phyloP scores from a whole-genome alignment of 2,329 filamentous ascomycete species.

The Lasiodiplodia citricola region DNA sequence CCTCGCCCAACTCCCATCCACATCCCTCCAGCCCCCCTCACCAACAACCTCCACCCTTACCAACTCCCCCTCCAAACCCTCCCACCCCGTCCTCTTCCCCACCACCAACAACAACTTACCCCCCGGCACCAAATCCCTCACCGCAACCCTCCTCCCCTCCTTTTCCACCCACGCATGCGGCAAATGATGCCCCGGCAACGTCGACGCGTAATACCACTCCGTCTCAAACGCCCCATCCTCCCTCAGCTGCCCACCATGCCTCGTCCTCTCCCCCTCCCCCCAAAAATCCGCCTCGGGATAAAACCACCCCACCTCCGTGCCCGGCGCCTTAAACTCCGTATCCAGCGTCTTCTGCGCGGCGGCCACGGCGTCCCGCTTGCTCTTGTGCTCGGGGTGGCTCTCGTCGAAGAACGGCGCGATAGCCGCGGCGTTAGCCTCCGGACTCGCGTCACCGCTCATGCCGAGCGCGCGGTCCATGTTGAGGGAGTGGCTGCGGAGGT shows the following conservation, averaged over 20 bases:
- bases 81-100: background rate
- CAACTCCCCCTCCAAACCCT: background rate
- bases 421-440: conserved; percentile 33
- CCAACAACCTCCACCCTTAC: conserved; percentile 8
- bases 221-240: conserved; percentile 30
- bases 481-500: conserved; percentile 36
- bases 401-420: conserved; percentile 36
- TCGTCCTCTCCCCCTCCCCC: conserved; percentile 29
- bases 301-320: conserved; percentile 44
- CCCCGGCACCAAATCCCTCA: conserved; percentile 24
- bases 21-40: conserved; percentile 18
- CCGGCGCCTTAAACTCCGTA: conserved; percentile 42
- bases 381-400: conserved; percentile 28
- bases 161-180: conserved; percentile 38
- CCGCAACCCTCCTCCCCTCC: background rate
- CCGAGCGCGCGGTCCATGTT: conserved; percentile 43
- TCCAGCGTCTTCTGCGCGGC: conserved; percentile 34
- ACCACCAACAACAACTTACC: background rate
- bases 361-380: conserved; percentile 33
- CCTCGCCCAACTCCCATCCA: conserved; percentile 31
- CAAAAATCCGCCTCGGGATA: conserved; percentile 32
- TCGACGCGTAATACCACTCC: conserved; percentile 33
- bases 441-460: conserved; percentile 29
- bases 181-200: conserved; percentile 41
- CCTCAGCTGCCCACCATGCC: conserved; percentile 33